These are phyloP conservation scores for Rhizopogon vulgaris DNA, from an alignment of 768 basidiomycete species.

Conservation along the genomic window DNA sequence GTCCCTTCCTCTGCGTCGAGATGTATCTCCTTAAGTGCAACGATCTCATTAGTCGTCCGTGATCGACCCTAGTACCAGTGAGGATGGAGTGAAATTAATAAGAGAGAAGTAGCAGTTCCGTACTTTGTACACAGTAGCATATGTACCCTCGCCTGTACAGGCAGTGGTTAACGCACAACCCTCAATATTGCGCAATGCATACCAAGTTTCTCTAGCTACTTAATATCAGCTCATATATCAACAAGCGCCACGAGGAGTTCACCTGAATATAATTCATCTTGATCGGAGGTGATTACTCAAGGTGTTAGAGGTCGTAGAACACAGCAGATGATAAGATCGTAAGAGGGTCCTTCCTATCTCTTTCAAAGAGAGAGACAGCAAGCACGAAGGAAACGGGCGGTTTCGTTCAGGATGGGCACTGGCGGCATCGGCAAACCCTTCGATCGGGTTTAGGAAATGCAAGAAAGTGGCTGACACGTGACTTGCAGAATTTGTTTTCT, in stretches of 20 bases:
- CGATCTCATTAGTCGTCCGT: slow-evolving; percentile 96
- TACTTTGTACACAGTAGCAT: slow-evolving; percentile 97
- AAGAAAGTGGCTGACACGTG: slow-evolving; percentile 1
- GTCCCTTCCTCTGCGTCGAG: slow-evolving; percentile 99
- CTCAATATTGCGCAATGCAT: not conserved
- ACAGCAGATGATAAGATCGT: not conserved
- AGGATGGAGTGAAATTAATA: not conserved
- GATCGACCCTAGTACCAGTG: slow-evolving; percentile 70
- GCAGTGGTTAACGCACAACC: not conserved
- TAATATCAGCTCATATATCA: not conserved
- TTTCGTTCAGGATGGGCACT: not conserved
- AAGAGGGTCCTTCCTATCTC: not conserved
- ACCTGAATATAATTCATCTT: slow-evolving; percentile 59
- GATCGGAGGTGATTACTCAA: not conserved
- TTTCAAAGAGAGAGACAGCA: not conserved
- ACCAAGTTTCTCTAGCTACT: slow-evolving; percentile 86
- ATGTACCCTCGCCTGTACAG: slow-evolving; percentile 76
- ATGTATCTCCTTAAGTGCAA: slow-evolving; percentile 98
- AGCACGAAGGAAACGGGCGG: not conserved
- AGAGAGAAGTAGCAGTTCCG: slow-evolving; percentile 4
- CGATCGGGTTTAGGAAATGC: not conserved
- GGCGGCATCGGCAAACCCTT: too few relatives aligned
- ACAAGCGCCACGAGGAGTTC: slow-evolving; percentile 7
- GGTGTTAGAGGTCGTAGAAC: not conserved
- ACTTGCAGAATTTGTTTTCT: slow-evolving; percentile 6